A percentile compares a stretch with the other conserved stretches of the same genome.
Evolutionary conservation across 1,284 basidiomycete genomes (phyloP).

Genomic region (Ganoderma lingzhi): DNA sequence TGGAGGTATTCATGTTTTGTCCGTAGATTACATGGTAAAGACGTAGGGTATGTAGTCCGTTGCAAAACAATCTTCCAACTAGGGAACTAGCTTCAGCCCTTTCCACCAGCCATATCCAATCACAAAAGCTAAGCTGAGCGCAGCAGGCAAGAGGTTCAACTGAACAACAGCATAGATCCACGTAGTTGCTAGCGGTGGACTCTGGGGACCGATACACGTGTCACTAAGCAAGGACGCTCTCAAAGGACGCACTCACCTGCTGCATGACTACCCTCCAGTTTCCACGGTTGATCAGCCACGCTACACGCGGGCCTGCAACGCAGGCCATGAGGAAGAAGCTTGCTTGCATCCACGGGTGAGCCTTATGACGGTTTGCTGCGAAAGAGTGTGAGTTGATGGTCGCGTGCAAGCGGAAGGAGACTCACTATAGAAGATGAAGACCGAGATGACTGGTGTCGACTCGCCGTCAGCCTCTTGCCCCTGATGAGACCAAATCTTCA

Average conservation of each 20-base stretch:
- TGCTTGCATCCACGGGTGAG: slow-evolving; percentile 57
- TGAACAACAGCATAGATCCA: slow-evolving; percentile 80
- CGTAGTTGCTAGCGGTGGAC: slow-evolving; percentile 75
- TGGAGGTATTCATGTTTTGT: background rate
- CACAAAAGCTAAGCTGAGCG: slow-evolving; percentile 60
- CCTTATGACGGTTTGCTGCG: slow-evolving; percentile 71
- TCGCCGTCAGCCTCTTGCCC: background rate
- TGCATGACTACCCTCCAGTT: slow-evolving; percentile 74
- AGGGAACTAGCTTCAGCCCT: slow-evolving; percentile 54
- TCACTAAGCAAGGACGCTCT: slow-evolving; percentile 7
- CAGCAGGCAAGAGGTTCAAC: slow-evolving; percentile 68
- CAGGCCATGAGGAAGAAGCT: slow-evolving; percentile 65
- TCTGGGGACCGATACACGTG: slow-evolving; percentile 47
- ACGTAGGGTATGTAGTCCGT: slow-evolving; percentile 1
- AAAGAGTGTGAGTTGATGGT: background rate
- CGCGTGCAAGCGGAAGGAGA: background rate
- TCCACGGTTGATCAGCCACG: slow-evolving; percentile 74
- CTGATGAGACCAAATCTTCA: slow-evolving; percentile 22
- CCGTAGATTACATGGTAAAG: background rate
- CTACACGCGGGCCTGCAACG: slow-evolving; percentile 65
- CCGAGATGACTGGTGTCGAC: slow-evolving; percentile 59
- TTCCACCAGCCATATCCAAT: slow-evolving; percentile 68
- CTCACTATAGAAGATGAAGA: slow-evolving; percentile 84
- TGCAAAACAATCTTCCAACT: slow-evolving; percentile 8
- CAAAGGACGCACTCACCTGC: slow-evolving; percentile 57